Evolutionary conservation across 495 filamentous ascomycete species (phyloP).

Genomic region (Penicillium daleae): DNA sequence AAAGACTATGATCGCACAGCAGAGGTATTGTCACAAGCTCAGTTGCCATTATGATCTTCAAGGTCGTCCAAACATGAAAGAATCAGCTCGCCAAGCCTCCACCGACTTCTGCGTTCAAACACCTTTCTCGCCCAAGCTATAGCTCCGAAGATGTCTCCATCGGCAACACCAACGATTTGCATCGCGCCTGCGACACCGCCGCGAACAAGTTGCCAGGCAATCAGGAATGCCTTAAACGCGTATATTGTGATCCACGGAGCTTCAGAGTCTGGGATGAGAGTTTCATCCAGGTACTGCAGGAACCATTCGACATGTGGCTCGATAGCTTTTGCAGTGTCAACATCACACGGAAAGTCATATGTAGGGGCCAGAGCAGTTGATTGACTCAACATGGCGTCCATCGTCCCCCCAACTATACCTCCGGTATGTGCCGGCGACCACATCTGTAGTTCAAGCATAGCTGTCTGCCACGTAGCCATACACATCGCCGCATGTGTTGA

Average conservation of each 20-base stretch:
- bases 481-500: conserved; percentile 14
- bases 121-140: conserved; percentile 36
- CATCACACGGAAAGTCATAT: conserved; percentile 31
- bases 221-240: conserved; percentile 44
- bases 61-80: conserved; percentile 32
- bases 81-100: conserved; percentile 37
- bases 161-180: conserved; percentile 29
- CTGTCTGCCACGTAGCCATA: conserved; percentile 42
- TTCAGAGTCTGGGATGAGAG: conserved; percentile 20
- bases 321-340: conserved; percentile 29
- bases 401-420: conserved; percentile 37
- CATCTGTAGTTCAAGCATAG: conserved; percentile 43
- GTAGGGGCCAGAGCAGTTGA: conserved; percentile 33
- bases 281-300: conserved; percentile 37
- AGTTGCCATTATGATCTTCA: background rate
- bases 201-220: conserved; percentile 41
- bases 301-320: conserved; percentile 44
- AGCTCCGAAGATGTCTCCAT: conserved; percentile 37
- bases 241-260: conserved; percentile 42
- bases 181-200: conserved; percentile 34
- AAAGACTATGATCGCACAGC: background rate
- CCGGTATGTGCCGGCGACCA: conserved; percentile 43
- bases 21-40: background rate
- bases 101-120: conserved; percentile 31
- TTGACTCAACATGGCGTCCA: conserved; percentile 35